Conservation (phyloP, 2,329 filamentous ascomycete species). For the Davidsoniella neocaledoniae region DNA sequence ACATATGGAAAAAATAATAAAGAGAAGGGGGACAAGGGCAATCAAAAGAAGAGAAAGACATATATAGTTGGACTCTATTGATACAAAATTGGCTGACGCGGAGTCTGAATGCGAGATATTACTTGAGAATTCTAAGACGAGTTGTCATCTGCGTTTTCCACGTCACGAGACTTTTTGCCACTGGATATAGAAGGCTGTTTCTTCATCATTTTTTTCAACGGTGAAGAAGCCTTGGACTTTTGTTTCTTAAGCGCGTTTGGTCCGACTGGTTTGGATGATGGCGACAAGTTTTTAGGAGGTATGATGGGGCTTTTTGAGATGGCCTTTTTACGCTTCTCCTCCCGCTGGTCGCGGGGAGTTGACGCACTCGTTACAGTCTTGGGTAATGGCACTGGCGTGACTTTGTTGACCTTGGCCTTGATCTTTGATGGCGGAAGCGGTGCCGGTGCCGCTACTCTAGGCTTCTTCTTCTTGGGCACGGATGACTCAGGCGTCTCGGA, state of each 20-base stretch:
- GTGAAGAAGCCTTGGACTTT: conserved; percentile 18
- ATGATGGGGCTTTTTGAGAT: conserved; percentile 17
- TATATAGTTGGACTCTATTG: background rate
- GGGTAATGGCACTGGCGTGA: conserved; percentile 12
- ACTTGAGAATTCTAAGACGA: conserved; percentile 23
- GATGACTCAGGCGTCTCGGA: conserved; percentile 14
- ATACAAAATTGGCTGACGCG: no score
- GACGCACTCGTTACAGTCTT: background rate
- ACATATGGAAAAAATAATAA: conserved; percentile 14
- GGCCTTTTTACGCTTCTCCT: conserved; percentile 20
- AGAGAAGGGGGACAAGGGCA: background rate
- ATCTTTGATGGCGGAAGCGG: conserved; percentile 17
- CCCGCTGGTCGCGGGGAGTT: conserved; percentile 18
- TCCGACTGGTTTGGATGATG: conserved; percentile 14
- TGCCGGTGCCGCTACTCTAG: conserved; percentile 25
- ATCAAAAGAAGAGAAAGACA: background rate
- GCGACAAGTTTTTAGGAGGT: conserved; percentile 23
- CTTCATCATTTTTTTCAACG: conserved; percentile 17
- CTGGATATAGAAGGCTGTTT: conserved; percentile 18
- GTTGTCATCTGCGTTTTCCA: conserved; percentile 38
- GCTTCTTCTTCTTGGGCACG: conserved; percentile 41
- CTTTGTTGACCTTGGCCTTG: conserved; percentile 38
- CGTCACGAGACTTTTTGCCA: conserved; percentile 26
- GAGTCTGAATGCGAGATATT: no score
- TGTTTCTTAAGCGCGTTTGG: conserved; percentile 24